Conservation (phyloP, 208 protist species). For the Leishmania major region DNA sequence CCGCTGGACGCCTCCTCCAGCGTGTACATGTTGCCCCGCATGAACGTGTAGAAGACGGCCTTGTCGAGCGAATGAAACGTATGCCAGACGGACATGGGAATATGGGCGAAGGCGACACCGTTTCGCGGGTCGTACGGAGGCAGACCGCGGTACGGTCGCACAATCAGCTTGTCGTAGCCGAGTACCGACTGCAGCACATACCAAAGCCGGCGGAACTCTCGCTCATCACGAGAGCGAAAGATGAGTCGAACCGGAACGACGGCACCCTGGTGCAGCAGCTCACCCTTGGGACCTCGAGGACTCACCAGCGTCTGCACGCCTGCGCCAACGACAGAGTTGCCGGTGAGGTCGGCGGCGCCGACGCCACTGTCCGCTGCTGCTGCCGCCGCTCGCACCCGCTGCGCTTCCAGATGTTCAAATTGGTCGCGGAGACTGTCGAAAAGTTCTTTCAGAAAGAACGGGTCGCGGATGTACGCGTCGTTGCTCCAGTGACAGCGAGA, state of each 20-base stretch:
- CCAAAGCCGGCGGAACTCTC: conserved; percentile 54
- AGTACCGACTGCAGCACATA: conserved; percentile 53
- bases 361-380: conserved; percentile 11
- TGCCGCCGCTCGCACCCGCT: conserved; percentile 10
- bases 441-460: conserved; percentile 60
- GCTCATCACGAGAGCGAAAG: conserved; percentile 48
- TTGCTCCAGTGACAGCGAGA: conserved; percentile 25
- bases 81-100: conserved; percentile 56
- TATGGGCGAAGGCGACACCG: conserved; percentile 51
- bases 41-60: conserved; percentile 60
- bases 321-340: background rate
- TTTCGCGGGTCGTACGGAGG: conserved; percentile 72
- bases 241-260: conserved; percentile 22
- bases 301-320: conserved; percentile 17
- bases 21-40: conserved; percentile 39
- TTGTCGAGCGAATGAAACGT: conserved; percentile 55
- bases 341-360: background rate
- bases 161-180: conserved; percentile 55
- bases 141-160: conserved; percentile 49
- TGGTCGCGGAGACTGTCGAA: conserved; percentile 60
- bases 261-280: background rate
- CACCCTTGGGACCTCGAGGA: conserved; percentile 1
- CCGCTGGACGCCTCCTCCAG: background rate
- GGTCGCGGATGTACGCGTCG: conserved; percentile 57
- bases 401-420: conserved; percentile 38